A percentile compares a stretch with the other conserved stretches of the same genome.
These are phyloP conservation scores for Talaromyces proteolyticus DNA, from an alignment of 495 filamentous ascomycete species.

Conservation along the genomic window DNA sequence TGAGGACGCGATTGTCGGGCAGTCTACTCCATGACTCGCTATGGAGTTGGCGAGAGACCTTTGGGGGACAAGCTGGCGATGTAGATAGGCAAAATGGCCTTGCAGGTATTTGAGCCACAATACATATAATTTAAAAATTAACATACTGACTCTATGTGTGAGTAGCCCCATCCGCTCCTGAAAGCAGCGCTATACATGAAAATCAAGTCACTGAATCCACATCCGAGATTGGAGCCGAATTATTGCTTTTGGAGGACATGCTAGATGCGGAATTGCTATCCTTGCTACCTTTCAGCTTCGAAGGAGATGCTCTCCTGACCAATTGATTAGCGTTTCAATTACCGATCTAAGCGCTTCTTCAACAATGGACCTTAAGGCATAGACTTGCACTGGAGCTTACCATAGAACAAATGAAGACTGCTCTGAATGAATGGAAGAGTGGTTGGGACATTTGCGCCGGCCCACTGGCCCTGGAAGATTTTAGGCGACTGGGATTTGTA, in stretches of 20 bases:
- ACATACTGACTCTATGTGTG: not conserved
- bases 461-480: no score
- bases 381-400: no score
- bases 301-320: not conserved
- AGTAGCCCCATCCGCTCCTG: not conserved
- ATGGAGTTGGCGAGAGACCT: conserved; percentile 9
- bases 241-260: conserved; percentile 6
- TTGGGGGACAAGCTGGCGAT: conserved; percentile 5
- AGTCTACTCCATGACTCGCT: conserved; percentile 13
- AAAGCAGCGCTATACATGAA: not conserved
- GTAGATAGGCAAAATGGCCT: not conserved
- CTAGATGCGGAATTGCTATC: conserved; percentile 11
- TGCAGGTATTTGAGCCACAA: not conserved
- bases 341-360: not conserved
- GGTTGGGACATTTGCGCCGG: no score
- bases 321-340: not conserved
- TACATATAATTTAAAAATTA: not conserved
- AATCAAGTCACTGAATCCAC: not conserved
- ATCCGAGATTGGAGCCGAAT: not conserved
- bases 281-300: conserved; percentile 2
- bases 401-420: no score
- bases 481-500: no score
- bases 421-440: no score
- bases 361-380: not conserved
- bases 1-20: conserved; percentile 8